Conservation (phyloP, 2,329 filamentous ascomycete genomes). For the Sarocladiaceae sp. region DNA sequence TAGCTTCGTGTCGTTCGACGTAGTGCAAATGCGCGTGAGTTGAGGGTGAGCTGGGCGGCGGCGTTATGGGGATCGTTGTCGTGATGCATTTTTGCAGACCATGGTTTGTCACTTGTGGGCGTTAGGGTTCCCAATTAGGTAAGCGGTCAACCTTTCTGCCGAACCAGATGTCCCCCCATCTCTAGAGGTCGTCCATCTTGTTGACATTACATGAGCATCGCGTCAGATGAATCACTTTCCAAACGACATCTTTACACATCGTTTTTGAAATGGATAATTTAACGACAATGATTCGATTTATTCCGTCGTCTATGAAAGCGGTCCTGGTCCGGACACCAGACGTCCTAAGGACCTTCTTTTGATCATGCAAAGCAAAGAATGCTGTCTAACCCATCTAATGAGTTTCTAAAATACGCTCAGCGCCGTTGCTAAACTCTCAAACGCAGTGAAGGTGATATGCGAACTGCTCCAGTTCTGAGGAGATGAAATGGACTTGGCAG, state of each 20-base stretch:
- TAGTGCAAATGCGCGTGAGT: not conserved
- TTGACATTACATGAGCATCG: not conserved
- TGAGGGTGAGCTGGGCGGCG: constrained; percentile 2
- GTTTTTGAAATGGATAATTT: too few species aligned
- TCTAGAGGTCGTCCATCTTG: not conserved
- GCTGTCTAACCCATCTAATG: not conserved
- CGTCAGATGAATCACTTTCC: too few species aligned
- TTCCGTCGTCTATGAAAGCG: too few species aligned
- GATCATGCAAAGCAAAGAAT: not conserved
- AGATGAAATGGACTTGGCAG: too few species aligned
- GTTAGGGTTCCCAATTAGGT: constrained; percentile 6
- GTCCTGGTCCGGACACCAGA: not conserved
- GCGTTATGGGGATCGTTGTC: constrained; percentile 3
- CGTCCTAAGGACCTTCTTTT: not conserved
- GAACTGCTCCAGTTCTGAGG: too few species aligned
- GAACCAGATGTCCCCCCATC: not conserved
- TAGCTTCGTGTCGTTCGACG: not conserved
- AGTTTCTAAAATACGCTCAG: not conserved
- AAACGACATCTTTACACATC: too few species aligned
- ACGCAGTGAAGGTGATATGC: constrained; percentile 16
- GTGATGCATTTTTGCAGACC: constrained; percentile 8
- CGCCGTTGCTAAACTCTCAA: constrained; percentile 2
- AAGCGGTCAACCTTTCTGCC: constrained; percentile 5
- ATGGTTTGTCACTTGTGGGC: constrained; percentile 10
- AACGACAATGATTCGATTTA: too few species aligned